These are phyloP conservation scores for Micractinium conductrix DNA, from an alignment of 139 green algal species.

Conservation along the genomic window DNA sequence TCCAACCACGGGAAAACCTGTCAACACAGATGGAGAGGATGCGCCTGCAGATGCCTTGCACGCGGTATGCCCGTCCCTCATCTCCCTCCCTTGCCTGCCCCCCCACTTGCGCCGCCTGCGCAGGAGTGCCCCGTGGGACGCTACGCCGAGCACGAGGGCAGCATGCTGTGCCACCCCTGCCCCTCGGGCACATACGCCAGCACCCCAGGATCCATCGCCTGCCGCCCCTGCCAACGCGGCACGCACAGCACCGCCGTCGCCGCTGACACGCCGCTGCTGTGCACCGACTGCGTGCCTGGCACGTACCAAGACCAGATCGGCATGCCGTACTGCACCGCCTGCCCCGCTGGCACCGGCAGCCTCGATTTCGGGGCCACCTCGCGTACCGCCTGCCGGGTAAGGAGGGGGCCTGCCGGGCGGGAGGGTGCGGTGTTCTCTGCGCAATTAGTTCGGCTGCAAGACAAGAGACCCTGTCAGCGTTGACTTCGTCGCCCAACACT, in stretches of 20 bases:
- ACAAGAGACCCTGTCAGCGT: no score
- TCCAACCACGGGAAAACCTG: no score
- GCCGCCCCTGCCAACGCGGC: constrained; percentile 8
- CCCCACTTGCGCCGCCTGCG: not conserved
- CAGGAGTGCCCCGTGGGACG: not conserved
- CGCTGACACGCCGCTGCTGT: not conserved
- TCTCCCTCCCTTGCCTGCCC: not conserved
- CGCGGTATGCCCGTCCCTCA: not conserved
- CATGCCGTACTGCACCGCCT: not conserved
- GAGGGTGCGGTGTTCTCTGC: no score
- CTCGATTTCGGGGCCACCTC: not conserved
- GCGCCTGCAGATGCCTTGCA: no score
- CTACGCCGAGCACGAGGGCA: not conserved
- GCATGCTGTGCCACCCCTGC: not conserved
- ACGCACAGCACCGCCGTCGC: not conserved
- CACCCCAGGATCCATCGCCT: not conserved
- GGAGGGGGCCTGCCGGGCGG: not conserved
- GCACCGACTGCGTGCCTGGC: not conserved
- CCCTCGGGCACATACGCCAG: not conserved
- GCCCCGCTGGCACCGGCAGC: not conserved
- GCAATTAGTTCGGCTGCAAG: no score
- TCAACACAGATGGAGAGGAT: not conserved
- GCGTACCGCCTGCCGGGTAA: not conserved
- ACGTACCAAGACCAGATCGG: not conserved
- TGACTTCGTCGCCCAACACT: no score